A percentile compares a stretch with the other conserved stretches of the same genome.
Conservation (phyloP, 2,329 filamentous ascomycete genomes). For the Trichoderma simmonsii region DNA sequence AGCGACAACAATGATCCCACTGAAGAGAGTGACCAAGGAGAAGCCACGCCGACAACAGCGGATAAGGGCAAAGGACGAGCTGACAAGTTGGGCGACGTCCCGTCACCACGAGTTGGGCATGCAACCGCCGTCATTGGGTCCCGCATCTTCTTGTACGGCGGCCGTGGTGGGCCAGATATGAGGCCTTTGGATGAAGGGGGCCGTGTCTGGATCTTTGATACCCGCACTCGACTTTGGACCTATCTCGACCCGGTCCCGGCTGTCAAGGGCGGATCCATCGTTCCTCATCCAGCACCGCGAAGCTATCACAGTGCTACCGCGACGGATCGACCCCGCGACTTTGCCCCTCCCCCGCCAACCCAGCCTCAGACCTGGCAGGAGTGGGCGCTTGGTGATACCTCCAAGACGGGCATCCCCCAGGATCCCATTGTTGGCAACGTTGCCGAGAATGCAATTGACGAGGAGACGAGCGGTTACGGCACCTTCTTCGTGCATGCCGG, state of each 20-base stretch:
- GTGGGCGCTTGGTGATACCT: slow-evolving; percentile 54
- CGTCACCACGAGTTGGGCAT: slow-evolving; percentile 68
- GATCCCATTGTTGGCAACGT: slow-evolving; percentile 56
- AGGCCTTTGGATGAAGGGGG: slow-evolving; percentile 71
- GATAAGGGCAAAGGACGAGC: slow-evolving; percentile 42
- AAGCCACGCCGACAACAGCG: slow-evolving; percentile 20
- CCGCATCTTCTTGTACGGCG: slow-evolving; percentile 78
- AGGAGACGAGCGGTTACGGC: slow-evolving; percentile 60
- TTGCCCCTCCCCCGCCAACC: slow-evolving; percentile 35
- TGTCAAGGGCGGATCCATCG: slow-evolving; percentile 40
- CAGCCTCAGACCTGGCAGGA: slow-evolving; percentile 49
- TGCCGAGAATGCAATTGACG: slow-evolving; percentile 56
- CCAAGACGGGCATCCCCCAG: slow-evolving; percentile 56
- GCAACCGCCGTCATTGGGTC: slow-evolving; percentile 65
- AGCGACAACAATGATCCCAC: slow-evolving; percentile 1
- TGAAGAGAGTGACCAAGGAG: slow-evolving; percentile 1
- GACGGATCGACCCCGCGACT: slow-evolving; percentile 55
- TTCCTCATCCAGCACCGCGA: slow-evolving; percentile 57
- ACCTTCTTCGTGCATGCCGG: slow-evolving; percentile 77
- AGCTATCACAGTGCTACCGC: slow-evolving; percentile 67
- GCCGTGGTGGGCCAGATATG: slow-evolving; percentile 67
- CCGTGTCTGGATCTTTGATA: slow-evolving; percentile 73
- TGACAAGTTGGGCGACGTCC: slow-evolving; percentile 45
- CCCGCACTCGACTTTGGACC: slow-evolving; percentile 61
- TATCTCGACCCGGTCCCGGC: slow-evolving; percentile 55